phyloP scores from a whole-genome alignment of 495 filamentous ascomycete species.

The Chaetomium cochliodes region DNA sequence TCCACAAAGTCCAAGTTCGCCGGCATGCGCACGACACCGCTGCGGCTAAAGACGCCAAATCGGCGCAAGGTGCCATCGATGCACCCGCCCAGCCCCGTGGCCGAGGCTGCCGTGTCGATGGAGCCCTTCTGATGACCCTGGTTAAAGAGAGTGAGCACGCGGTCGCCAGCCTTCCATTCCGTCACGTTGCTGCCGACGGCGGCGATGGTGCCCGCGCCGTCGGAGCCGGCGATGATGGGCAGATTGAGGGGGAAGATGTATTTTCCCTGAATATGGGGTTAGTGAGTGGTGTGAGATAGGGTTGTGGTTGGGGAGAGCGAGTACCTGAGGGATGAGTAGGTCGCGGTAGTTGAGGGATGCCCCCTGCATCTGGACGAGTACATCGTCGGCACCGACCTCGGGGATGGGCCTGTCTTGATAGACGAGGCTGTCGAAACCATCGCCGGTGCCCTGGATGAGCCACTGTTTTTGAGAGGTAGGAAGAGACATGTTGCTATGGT shows the following conservation, averaged over 20 bases:
- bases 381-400: conserved; percentile 63
- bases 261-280: conserved; percentile 48
- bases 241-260: conserved; percentile 63
- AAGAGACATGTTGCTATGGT: conserved; percentile 28
- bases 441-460: conserved; percentile 54
- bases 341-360: conserved; percentile 84
- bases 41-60: conserved; percentile 68
- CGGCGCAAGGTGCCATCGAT: conserved; percentile 70
- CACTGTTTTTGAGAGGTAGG: conserved; percentile 62
- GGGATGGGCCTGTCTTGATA: conserved; percentile 56
- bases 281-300: not conserved
- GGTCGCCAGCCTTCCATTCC: conserved; percentile 68
- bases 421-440: conserved; percentile 62
- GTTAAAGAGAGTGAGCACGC: conserved; percentile 76
- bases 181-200: conserved; percentile 65
- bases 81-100: conserved; percentile 66
- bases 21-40: conserved; percentile 66
- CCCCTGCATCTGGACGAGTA: conserved; percentile 72
- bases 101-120: conserved; percentile 43
- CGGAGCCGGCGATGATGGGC: conserved; percentile 68
- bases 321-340: conserved; percentile 67
- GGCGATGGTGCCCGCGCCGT: conserved; percentile 73
- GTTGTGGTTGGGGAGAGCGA: not conserved
- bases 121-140: conserved; percentile 67
- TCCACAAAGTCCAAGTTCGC: conserved; percentile 61